Conservation (phyloP, 129 eudicot genomes). For the Lactuca sativa region DNA sequence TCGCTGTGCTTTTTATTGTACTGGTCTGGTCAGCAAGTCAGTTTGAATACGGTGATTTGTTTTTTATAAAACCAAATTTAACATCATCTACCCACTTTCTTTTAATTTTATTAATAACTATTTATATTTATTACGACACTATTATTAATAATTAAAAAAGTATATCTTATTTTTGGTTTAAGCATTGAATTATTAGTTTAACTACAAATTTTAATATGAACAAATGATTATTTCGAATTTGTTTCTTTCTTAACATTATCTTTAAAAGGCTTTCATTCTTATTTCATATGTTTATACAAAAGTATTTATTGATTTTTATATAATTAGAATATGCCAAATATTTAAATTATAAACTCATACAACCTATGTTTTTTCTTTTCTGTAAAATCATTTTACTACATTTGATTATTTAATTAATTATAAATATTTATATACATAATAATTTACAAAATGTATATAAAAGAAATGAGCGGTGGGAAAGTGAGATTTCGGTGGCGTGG, state of each 20-base stretch:
- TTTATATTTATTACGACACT: too few species aligned
- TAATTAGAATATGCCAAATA: neutral
- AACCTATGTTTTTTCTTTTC: neutral
- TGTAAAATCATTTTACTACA: neutral
- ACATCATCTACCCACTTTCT: neutral
- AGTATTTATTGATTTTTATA: too few species aligned
- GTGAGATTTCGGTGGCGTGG: neutral
- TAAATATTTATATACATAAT: too few species aligned
- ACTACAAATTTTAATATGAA: too few species aligned
- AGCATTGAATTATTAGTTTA: too few species aligned
- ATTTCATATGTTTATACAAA: too few species aligned
- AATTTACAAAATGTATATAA: neutral
- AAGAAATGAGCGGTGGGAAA: neutral
- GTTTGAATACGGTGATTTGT: constrained; percentile 18
- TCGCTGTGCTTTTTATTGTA: constrained; percentile 15
- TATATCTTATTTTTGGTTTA: neutral
- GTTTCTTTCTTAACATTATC: too few species aligned
- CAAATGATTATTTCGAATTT: too few species aligned
- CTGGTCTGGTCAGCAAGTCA: neutral
- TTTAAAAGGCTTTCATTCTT: neutral
- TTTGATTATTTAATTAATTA: too few species aligned
- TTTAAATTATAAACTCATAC: neutral
- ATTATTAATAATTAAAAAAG: too few species aligned
- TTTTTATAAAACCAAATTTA: neutral
- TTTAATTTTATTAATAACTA: neutral